Base-by-base conservation (phyloP, 352 stramenopile genomes). In the Pythium pyrilobum region DNA sequence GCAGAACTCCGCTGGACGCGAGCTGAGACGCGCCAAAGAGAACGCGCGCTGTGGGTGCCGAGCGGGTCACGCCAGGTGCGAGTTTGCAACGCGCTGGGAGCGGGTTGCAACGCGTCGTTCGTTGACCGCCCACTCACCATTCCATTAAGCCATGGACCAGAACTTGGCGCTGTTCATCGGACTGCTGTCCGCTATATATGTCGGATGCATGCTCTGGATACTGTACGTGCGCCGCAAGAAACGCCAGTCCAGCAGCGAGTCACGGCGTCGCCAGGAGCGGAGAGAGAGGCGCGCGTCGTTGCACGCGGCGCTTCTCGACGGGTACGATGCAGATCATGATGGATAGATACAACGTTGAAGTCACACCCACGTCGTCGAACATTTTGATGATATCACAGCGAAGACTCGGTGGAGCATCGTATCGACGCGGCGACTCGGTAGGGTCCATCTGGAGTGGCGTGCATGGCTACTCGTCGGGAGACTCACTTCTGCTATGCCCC, bases 361-460 rank as follows among this genome's bases (percentile, higher is more conserved):
- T n/a, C n/a, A n/a, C n/a, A n/a, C n/a, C n/a, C n/a, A n/a, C n/a
- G n/a, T n/a, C n/a, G n/a, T n/a, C n/a, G n/a, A n/a, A n/a, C n/a
- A n/a, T 38, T 24, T 13, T 10, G 18, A 40, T 29, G 11, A 44
- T 37, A 10, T 40, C 7, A 44, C 46, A 67, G 60, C 5, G 53
- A 63, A n/a, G 31, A 54, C 8, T 29, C 32, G 11, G 42, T 65
- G 0, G 72, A 79, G 36, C 72, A 82, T 27, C 72, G 72, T 6
- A 71, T 82, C 40, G 72, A 82, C 41, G 59, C 74, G 36, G 69
- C 69, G 4, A 67, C 62, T 16, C 45, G 62, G 72, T 79, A 49
- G 34, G 53, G 18, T 7, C 31, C 5, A 7, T 18, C 16, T 27
- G 16, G 10, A 18, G 4, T n/a, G n/a, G n/a, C n/a, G n/a, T n/a